A percentile compares a stretch with the other conserved stretches of the same genome.
These are phyloP conservation scores for Marsdenia floribunda DNA, from an alignment of 257 asterid species.

Conservation along the genomic window DNA sequence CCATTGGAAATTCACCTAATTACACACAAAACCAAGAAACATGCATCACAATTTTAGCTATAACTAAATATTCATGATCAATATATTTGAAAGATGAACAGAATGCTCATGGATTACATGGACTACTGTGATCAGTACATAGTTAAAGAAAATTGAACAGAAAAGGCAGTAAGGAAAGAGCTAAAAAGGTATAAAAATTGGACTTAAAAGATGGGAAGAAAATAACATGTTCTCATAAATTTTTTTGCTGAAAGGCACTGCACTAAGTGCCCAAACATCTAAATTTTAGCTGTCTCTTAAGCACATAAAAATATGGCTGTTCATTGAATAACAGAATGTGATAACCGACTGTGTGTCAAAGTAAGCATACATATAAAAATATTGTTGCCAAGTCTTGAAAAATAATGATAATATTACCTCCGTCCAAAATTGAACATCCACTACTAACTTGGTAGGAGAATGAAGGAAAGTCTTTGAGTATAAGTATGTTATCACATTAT, in stretches of 20 bases:
- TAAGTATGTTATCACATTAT: neutral
- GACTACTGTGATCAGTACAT: neutral
- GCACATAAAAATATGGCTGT: neutral
- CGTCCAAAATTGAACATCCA: neutral
- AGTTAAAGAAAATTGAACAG: neutral
- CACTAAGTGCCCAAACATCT: neutral
- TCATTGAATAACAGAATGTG: neutral
- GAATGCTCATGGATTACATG: neutral
- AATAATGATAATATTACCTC: neutral
- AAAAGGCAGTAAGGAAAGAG: neutral
- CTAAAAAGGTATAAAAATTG: neutral
- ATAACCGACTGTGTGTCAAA: neutral
- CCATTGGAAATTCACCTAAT: conserved; percentile 98
- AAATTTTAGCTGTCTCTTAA: neutral
- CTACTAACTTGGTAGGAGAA: no score
- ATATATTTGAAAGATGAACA: neutral
- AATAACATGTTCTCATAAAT: neutral
- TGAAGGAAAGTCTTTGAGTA: no score
- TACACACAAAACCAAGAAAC: conserved; percentile 27
- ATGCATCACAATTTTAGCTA: conserved; percentile 8
- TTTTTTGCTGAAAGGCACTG: neutral
- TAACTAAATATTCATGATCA: neutral
- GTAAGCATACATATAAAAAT: neutral
- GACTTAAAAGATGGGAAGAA: neutral
- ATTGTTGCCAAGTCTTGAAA: conserved; percentile 1